These are phyloP conservation scores for Chaetomiaceae sp. DNA, from an alignment of 2,329 filamentous ascomycete species.

Conservation along the genomic window DNA sequence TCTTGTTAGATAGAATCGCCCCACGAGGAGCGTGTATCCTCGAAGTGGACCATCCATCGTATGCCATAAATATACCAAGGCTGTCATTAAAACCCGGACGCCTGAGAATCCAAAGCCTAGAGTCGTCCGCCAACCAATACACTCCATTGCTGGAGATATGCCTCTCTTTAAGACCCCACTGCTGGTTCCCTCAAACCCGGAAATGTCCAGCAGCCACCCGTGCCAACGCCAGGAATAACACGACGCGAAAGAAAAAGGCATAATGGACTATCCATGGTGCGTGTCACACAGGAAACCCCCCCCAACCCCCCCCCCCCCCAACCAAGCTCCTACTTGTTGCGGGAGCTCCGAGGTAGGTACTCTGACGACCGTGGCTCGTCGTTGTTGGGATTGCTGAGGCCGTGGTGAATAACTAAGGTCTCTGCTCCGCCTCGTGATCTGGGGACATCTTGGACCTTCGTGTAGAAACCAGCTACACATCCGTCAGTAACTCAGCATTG, in stretches of 20 bases:
- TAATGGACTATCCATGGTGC: too few species aligned
- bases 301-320: too few species aligned
- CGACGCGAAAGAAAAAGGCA: not conserved
- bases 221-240: not conserved
- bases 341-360: not conserved
- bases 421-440: conserved; percentile 5
- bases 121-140: not conserved
- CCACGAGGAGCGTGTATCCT: not conserved
- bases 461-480: conserved; percentile 11
- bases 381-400: conserved; percentile 10
- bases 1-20: too few species aligned
- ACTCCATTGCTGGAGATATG: not conserved
- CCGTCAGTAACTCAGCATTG: not conserved
- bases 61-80: not conserved
- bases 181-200: not conserved
- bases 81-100: not conserved
- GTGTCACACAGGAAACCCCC: too few species aligned
- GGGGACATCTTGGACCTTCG: conserved; percentile 5
- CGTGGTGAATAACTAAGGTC: conserved; percentile 19
- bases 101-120: not conserved
- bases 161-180: not conserved
- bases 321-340: conserved; percentile 6
- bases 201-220: not conserved
- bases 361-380: conserved; percentile 20
- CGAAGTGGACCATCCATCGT: not conserved